A percentile compares a stretch with the other conserved stretches of the same genome.
Evolutionary conservation across 2,329 filamentous ascomycete species (phyloP).

Genomic region (Dothideomycetes sp.): DNA sequence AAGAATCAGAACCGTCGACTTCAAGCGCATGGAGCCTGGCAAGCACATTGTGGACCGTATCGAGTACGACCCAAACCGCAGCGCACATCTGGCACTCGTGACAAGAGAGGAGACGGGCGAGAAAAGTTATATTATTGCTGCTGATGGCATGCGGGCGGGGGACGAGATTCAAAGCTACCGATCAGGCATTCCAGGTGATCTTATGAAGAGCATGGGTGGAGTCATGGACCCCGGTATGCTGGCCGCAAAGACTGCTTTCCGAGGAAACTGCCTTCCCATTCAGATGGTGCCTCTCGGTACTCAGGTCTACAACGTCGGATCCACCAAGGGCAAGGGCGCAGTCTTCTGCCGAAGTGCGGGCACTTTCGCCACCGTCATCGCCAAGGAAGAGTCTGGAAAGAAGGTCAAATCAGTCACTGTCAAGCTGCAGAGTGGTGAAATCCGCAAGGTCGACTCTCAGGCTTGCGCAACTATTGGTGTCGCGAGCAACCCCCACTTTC

Average conservation of each 20-base stretch:
- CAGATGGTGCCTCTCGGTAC: conserved; percentile 96
- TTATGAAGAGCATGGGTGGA: conserved; percentile 88
- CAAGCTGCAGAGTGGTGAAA: conserved; percentile 82
- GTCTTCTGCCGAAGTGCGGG: conserved; percentile 94
- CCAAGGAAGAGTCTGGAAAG: conserved; percentile 71
- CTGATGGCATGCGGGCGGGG: conserved; percentile 84
- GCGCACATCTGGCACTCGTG: conserved; percentile 82
- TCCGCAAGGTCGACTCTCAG: conserved; percentile 79
- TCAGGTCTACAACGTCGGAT: conserved; percentile 81
- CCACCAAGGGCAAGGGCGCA: conserved; percentile 57
- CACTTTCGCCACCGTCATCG: conserved; percentile 77
- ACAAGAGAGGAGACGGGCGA: conserved; percentile 61
- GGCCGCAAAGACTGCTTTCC: conserved; percentile 84
- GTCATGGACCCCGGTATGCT: conserved; percentile 88
- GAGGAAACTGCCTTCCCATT: conserved; percentile 88
- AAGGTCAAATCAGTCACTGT: conserved; percentile 72
- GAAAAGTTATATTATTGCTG: conserved; percentile 88
- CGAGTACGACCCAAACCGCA: conserved; percentile 90
- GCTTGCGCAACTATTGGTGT: conserved; percentile 92
- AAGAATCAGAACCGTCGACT: conserved; percentile 86
- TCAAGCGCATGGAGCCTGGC: conserved; percentile 65
- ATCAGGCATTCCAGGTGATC: conserved; percentile 72
- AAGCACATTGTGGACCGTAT: conserved; percentile 85
- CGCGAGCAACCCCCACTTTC: conserved; percentile 84
- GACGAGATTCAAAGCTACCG: conserved; percentile 90